Evolutionary conservation across 805 yeast genomes (phyloP).

Genomic region (Wickerhamomyces chambardii): DNA sequence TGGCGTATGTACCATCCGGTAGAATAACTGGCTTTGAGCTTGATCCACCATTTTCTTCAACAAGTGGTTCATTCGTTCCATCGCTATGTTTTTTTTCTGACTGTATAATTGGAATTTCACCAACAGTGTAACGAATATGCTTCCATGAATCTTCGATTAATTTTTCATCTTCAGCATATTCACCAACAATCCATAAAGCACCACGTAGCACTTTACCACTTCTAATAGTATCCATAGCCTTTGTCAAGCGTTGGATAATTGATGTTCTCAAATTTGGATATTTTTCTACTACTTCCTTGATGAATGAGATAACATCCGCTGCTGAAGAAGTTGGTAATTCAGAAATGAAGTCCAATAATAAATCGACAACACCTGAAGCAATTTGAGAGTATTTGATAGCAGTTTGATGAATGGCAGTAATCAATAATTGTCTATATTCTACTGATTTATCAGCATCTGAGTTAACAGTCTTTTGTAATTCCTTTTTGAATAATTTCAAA

Average conservation of each 20-base stretch:
- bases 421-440: slow-evolving; percentile 84
- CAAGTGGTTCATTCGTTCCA: slow-evolving; percentile 27
- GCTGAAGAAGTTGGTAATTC: slow-evolving; percentile 84
- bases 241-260: slow-evolving; percentile 55
- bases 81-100: slow-evolving; percentile 49
- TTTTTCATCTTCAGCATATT: slow-evolving; percentile 63
- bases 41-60: slow-evolving; percentile 18
- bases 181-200: slow-evolving; percentile 94
- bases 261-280: slow-evolving; percentile 70
- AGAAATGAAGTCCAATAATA: slow-evolving; percentile 76
- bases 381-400: slow-evolving; percentile 87
- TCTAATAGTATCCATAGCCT: slow-evolving; percentile 55
- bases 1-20: slow-evolving; percentile 99
- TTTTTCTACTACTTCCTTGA: slow-evolving; percentile 89
- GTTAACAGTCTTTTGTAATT: slow-evolving; percentile 64
- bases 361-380: slow-evolving; percentile 83
- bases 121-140: slow-evolving; percentile 71
- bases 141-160: slow-evolving; percentile 84
- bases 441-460: slow-evolving; percentile 68
- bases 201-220: slow-evolving; percentile 92
- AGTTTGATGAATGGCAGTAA: slow-evolving; percentile 79
- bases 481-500: slow-evolving; percentile 85
- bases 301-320: slow-evolving; percentile 80
- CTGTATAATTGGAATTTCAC: slow-evolving; percentile 85
- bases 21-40: slow-evolving; percentile 67